A percentile compares a stretch with the other conserved stretches of the same genome.
phyloP scores from a whole-genome alignment of 352 stramenopile genomes.

The Ophiocytium majus region DNA sequence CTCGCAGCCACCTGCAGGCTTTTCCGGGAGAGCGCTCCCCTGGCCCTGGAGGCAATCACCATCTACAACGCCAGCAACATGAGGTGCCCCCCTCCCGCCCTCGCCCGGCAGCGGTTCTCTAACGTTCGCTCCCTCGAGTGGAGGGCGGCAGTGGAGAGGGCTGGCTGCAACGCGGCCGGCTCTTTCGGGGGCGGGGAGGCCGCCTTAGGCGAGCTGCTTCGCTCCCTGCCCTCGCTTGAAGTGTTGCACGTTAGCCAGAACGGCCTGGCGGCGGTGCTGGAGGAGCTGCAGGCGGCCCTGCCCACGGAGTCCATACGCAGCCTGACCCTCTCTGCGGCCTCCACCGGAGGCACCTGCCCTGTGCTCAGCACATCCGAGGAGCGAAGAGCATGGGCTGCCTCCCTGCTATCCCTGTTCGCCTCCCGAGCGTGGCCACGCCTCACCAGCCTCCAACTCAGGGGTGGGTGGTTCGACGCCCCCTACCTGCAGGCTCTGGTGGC shows the following conservation, averaged over 20 bases:
- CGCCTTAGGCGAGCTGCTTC: not conserved
- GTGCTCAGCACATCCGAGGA: not conserved
- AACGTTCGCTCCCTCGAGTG: not conserved
- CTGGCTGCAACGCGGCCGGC: no score
- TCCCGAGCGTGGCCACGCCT: not conserved
- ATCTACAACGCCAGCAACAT: not conserved
- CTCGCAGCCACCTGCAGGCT: not conserved
- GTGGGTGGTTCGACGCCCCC: not conserved
- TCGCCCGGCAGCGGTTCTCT: not conserved
- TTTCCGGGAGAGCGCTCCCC: not conserved
- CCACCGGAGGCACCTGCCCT: no score
- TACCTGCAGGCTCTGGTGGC: not conserved
- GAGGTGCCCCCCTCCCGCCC: not conserved
- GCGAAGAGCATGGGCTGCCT: not conserved
- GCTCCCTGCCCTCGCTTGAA: not conserved
- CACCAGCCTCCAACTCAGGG: not conserved
- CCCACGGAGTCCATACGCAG: not conserved
- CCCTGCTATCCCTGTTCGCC: not conserved
- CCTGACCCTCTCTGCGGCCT: not conserved
- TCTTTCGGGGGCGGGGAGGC: not conserved
- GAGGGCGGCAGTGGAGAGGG: no score
- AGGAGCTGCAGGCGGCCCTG: not conserved
- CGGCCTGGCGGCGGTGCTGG: not conserved
- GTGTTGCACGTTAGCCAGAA: not conserved
- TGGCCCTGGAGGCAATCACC: not conserved